Conservation (phyloP, 2,329 filamentous ascomycete genomes). For the Aureobasidium mangrovei region DNA sequence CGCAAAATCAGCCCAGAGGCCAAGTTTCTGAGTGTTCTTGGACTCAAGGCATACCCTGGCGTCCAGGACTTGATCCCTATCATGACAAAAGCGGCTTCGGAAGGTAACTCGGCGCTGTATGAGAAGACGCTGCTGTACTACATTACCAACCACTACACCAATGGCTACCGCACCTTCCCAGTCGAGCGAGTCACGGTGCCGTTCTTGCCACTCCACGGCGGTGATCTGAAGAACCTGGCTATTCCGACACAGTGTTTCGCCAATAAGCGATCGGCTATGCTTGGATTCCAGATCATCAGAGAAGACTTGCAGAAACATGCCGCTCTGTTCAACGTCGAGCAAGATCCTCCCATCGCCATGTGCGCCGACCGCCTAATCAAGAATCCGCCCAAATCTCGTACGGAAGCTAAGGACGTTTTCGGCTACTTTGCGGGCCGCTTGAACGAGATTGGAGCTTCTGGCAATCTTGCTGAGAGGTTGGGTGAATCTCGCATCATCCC, state of each 20-base stretch:
- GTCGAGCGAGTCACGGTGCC: slow-evolving; percentile 39
- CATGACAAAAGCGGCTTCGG: slow-evolving; percentile 56
- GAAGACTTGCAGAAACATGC: slow-evolving; percentile 73
- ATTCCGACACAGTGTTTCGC: slow-evolving; percentile 71
- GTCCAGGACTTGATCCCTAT: slow-evolving; percentile 68
- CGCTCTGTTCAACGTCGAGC: slow-evolving; percentile 74
- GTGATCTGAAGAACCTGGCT: slow-evolving; percentile 46
- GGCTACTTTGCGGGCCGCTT: slow-evolving; percentile 74
- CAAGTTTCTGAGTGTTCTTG: slow-evolving; percentile 62
- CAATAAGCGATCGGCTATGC: slow-evolving; percentile 63
- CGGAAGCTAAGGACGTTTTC: slow-evolving; percentile 64
- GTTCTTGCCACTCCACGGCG: slow-evolving; percentile 58
- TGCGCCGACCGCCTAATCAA: slow-evolving; percentile 67
- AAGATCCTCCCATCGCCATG: slow-evolving; percentile 67
- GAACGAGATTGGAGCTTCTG: slow-evolving; percentile 55
- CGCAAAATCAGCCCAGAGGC: slow-evolving; percentile 60
- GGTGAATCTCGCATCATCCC: slow-evolving; percentile 64
- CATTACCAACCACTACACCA: slow-evolving; percentile 66
- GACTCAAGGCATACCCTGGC: slow-evolving; percentile 62
- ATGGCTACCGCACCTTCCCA: slow-evolving; percentile 62
- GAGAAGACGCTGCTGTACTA: slow-evolving; percentile 72
- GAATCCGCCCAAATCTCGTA: slow-evolving; percentile 58
- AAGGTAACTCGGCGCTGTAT: slow-evolving; percentile 46
- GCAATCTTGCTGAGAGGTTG: slow-evolving; percentile 51
- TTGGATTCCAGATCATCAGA: slow-evolving; percentile 73